Base-by-base conservation (phyloP, 176 grass and related monocot genomes). In the Avena atlantica region DNA sequence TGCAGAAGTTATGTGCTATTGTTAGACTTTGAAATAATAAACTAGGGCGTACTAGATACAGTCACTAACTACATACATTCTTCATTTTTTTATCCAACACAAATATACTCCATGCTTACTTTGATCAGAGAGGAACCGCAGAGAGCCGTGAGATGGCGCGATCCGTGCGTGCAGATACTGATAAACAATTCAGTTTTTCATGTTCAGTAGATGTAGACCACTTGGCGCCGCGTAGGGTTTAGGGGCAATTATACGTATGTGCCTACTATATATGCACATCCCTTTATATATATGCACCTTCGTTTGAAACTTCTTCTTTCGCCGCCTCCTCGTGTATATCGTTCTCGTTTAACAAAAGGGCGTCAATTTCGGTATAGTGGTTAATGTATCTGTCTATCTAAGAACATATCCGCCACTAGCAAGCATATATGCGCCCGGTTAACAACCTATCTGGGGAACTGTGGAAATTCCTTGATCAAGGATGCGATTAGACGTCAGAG, bases 331-430 rank as follows among this genome's bases (percentile, higher is more conserved):
- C 78, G 59, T 74, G 75, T 75, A 79, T 57, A n/a, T 42, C 89
- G 20, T 68, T 82, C 49, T 49, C 50, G 42, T 15, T 34, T 76
- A 24, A 45, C 10, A 72, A 55, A 88, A 82, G 12, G 8, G 13
- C 0, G 2, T n/a, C 21, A 79, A 14, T 16, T 85, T 74, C 6
- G 16, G 6, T 25, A 24, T 13, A 23, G 1, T 21, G 70, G 11
- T 74, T 24, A 49, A 12, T 12, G n/a, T 8, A 74, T 52, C 16
- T 27, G 17, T 61, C 15, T 21, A 51, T 49, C 8, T 21, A 70
- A 21, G 85, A 87, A 80, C 76, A 80, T 87, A 84, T 80, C 66
- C 85, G 63, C 57, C 89, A 73, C 89, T 79, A 48, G 57, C 36
- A 70, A 71, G 73, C 64, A 48, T 57, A 51, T 70, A 59, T 70